These are phyloP conservation scores for Yamadazyma scolyti DNA, from an alignment of 805 yeast species.

Conservation along the genomic window DNA sequence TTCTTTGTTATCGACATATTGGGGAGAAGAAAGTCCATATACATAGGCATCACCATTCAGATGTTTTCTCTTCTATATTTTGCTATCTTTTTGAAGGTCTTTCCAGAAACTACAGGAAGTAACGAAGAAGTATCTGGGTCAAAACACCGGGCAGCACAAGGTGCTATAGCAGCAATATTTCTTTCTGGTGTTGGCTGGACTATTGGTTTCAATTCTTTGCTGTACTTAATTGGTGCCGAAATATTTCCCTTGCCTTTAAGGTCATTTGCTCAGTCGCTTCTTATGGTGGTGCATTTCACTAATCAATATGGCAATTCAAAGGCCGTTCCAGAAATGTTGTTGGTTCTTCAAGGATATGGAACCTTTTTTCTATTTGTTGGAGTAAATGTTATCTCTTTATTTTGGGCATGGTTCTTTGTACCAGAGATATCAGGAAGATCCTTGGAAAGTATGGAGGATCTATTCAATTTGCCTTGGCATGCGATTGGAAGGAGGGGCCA, in stretches of 20 bases:
- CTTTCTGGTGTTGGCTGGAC: slow-evolving; percentile 54
- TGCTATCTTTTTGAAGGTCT: slow-evolving; percentile 43
- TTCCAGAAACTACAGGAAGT: slow-evolving; percentile 37
- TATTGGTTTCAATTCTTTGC: slow-evolving; percentile 52
- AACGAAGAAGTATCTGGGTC: slow-evolving; percentile 24
- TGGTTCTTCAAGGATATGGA: slow-evolving; percentile 43
- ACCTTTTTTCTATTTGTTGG: slow-evolving; percentile 48
- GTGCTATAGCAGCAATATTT: slow-evolving; percentile 47
- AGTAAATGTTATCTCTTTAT: slow-evolving; percentile 34
- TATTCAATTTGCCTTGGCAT: slow-evolving; percentile 52
- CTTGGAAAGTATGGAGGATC: neutral
- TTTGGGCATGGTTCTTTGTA: slow-evolving; percentile 44
- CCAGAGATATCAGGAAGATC: slow-evolving; percentile 42
- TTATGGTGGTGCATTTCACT: slow-evolving; percentile 52
- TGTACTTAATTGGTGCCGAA: slow-evolving; percentile 51
- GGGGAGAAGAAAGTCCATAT: slow-evolving; percentile 47
- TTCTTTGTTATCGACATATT: slow-evolving; percentile 49
- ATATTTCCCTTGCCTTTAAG: slow-evolving; percentile 48
- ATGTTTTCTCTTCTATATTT: slow-evolving; percentile 39
- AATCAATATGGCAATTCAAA: slow-evolving; percentile 54
- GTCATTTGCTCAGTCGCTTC: slow-evolving; percentile 43
- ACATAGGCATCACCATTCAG: slow-evolving; percentile 45
- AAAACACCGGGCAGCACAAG: slow-evolving; percentile 36
- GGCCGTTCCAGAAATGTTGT: slow-evolving; percentile 48
- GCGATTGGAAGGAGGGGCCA: slow-evolving; percentile 51